A percentile compares a stretch with the other conserved stretches of the same genome.
These are phyloP conservation scores for Edaphochlamys debaryana DNA, from an alignment of 139 green algal genomes.

Conservation along the genomic window DNA sequence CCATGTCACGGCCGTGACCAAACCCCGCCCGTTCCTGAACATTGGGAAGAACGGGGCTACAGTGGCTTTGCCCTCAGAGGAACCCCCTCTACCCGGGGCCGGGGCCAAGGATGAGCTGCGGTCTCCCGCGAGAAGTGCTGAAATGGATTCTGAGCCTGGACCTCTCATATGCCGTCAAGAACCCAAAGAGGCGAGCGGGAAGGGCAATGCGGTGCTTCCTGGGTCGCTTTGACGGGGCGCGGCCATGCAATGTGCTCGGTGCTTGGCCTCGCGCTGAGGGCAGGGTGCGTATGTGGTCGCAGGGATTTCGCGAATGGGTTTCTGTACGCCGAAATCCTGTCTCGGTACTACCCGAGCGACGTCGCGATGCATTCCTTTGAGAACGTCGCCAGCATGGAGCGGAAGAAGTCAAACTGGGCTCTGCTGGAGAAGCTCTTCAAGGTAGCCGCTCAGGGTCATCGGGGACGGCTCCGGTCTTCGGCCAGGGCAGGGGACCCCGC, in stretches of 20 bases:
- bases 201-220: too few species aligned
- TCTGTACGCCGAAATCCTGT: slow-evolving; percentile 76
- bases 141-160: slow-evolving; percentile 73
- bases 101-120: neutral
- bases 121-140: slow-evolving; percentile 53
- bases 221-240: too few species aligned
- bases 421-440: slow-evolving; percentile 78
- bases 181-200: slow-evolving; percentile 55
- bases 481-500: too few species aligned
- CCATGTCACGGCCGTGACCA: too few species aligned
- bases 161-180: slow-evolving; percentile 67
- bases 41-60: too few species aligned
- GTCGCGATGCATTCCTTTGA: slow-evolving; percentile 80
- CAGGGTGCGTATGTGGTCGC: neutral
- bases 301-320: slow-evolving; percentile 78
- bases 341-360: slow-evolving; percentile 73
- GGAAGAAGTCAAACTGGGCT: slow-evolving; percentile 77
- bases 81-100: neutral
- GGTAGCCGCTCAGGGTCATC: too few species aligned
- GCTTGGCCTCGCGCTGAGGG: too few species aligned
- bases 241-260: too few species aligned
- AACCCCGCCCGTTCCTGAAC: too few species aligned
- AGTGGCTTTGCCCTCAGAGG: too few species aligned
- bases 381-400: slow-evolving; percentile 71
- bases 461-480: too few species aligned